Percentiles rank a stretch among this genome's conserved stretches.
Conservation (phyloP, 2,329 filamentous ascomycete species). For the Venturia aucupariae region DNA sequence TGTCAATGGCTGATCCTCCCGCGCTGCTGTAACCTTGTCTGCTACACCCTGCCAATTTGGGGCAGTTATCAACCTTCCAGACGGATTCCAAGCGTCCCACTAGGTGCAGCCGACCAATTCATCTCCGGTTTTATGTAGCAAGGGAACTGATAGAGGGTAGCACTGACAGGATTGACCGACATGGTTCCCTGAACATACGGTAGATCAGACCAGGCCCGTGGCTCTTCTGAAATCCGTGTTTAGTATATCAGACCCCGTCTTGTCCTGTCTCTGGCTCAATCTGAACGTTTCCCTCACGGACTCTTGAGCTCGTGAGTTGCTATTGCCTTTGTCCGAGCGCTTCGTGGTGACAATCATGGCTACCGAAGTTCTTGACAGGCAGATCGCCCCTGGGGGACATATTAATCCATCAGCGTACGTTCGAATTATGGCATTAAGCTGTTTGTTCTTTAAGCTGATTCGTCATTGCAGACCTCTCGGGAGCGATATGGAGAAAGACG, state of each 20-base stretch:
- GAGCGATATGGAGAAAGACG: not conserved
- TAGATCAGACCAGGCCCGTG: not conserved
- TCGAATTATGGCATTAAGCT: not conserved
- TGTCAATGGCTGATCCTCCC: not conserved
- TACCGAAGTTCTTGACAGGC: slow-evolving; percentile 25
- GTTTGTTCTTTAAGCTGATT: not conserved
- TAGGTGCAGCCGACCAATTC: not conserved
- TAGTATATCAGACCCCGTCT: not conserved
- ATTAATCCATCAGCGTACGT: slow-evolving; percentile 24
- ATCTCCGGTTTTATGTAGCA: not conserved
- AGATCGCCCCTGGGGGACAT: slow-evolving; percentile 25
- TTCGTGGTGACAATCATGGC: slow-evolving; percentile 18
- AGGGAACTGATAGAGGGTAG: not conserved
- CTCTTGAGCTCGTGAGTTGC: not conserved
- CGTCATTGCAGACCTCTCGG: not conserved
- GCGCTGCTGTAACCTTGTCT: not conserved
- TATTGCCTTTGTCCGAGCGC: not conserved
- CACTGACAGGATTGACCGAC: not conserved
- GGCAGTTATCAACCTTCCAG: not conserved
- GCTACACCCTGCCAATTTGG: not conserved
- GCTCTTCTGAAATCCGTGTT: not conserved
- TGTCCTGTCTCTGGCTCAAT: not conserved
- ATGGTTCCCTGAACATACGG: not conserved
- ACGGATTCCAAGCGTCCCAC: not conserved
- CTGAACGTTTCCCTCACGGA: not conserved